Base-by-base conservation (phyloP, 345 rosid species). In the Ceriops decandra region DNA sequence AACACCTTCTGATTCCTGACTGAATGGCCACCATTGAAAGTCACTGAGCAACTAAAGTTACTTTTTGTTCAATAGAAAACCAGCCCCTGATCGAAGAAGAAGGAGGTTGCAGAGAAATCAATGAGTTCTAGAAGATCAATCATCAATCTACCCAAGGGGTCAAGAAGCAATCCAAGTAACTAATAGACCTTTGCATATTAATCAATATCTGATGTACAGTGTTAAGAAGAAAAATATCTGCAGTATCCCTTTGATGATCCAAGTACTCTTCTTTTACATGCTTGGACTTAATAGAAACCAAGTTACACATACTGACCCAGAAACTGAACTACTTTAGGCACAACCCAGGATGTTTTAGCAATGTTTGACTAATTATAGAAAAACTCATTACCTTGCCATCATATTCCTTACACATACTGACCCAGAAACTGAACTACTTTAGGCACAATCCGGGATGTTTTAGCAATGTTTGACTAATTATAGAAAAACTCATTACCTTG, bases 351-450 rank as follows among this genome's bases (percentile, higher is more conserved):
- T 26, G 31, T 52, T 72, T 52, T 30, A 26, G 33, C 38, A 35
- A 63, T 21, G 33, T n/a, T 52, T 57, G 31, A 11, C 49, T 27
- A 42, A 54, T 7, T 9, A 60, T 28, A 19, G 17, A 17, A 36
- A 27, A 62, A 24, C 5, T 20, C 17, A 49, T 60, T 83, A 88
- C 95, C 91, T 88, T 85, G 33, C 38, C 28, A 22, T 22, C 24
- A 22, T 22, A 22, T 22, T 22, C 24, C 24, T 20, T 11, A 30
- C 6, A 66, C 24, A 46, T 31, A 30, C 69, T 27, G 10, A 53
- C 17, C 38, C 33, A 15, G 35, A n/a, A 15, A 35, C n/a, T 31
- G 20, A 32, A 52, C 30, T 49, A 22, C 46, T 42, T 38, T 38
- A 38, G 47, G 47, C 47, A 42, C 15, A 17, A 11, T 42, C 49